A percentile compares a stretch with the other conserved stretches of the same genome.
Conservation (phyloP, 2,329 filamentous ascomycete species). For the Chalara sp. region DNA sequence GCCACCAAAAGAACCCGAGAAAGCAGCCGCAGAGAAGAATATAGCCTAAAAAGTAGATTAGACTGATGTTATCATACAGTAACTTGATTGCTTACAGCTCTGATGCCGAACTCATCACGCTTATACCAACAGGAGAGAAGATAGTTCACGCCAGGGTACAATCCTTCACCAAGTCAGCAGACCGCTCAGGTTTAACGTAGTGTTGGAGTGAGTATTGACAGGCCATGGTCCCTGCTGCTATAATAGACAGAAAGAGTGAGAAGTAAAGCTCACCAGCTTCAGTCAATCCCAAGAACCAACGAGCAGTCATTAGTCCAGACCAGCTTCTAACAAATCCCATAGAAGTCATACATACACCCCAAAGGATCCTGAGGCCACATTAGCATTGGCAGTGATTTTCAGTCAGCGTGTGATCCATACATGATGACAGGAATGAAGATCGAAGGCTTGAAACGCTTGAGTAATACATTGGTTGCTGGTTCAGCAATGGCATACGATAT, state of each 20-base stretch:
- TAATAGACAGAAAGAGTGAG: too few species aligned
- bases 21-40: background rate
- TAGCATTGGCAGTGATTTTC: slow-evolving; percentile 6
- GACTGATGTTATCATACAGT: background rate
- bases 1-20: background rate
- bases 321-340: slow-evolving; percentile 57
- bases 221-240: too few species aligned
- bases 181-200: too few species aligned
- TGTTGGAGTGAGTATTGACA: too few species aligned
- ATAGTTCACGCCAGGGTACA: slow-evolving; percentile 8
- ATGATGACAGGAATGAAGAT: slow-evolving; percentile 38
- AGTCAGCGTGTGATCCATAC: background rate
- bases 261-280: slow-evolving; percentile 19
- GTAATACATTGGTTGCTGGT: slow-evolving; percentile 1
- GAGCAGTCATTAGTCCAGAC: slow-evolving; percentile 50
- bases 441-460: slow-evolving; percentile 45
- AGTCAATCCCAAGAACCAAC: slow-evolving; percentile 55
- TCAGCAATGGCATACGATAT: background rate
- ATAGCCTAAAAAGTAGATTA: background rate
- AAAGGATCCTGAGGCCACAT: slow-evolving; percentile 4
- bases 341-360: slow-evolving; percentile 37
- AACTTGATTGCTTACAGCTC: slow-evolving; percentile 36
- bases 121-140: slow-evolving; percentile 39
- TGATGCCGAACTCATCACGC: slow-evolving; percentile 49
- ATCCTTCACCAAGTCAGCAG: slow-evolving; percentile 4